Conservation (phyloP, 1,284 basidiomycete genomes). For the Cutaneotrichosporon dermatis region DNA sequence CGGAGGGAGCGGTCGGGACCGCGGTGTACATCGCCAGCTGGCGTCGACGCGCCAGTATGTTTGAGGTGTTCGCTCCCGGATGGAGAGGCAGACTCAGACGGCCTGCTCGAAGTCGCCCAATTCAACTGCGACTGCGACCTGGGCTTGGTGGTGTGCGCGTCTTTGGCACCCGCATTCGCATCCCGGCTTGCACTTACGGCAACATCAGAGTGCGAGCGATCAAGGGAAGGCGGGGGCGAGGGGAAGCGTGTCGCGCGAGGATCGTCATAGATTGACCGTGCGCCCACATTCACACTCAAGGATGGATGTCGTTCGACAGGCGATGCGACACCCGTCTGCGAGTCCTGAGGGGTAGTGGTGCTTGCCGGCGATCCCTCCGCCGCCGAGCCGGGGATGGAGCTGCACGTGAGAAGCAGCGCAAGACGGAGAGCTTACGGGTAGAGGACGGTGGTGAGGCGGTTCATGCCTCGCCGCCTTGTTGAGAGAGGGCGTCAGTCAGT, state of each 20-base stretch:
- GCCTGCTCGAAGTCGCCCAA: too few relatives aligned
- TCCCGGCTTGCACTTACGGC: neutral
- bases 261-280: constrained; percentile 36
- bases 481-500: too few relatives aligned
- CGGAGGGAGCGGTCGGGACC: constrained; percentile 26
- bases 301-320: constrained; percentile 7
- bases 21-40: constrained; percentile 8
- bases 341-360: constrained; percentile 1
- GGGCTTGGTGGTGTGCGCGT: too few relatives aligned
- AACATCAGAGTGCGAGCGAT: constrained; percentile 4
- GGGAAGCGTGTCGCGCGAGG: constrained; percentile 29
- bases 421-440: constrained; percentile 19
- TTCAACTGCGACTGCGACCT: too few relatives aligned
- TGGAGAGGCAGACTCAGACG: too few relatives aligned
- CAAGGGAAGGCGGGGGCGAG: constrained; percentile 9
- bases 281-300: constrained; percentile 4
- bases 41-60: constrained; percentile 14
- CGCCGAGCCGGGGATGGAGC: constrained; percentile 7
- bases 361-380: constrained; percentile 10
- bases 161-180: too few relatives aligned
- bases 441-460: constrained; percentile 27
- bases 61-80: neutral
- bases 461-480: constrained; percentile 16
- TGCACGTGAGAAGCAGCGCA: neutral
- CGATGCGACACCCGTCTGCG: constrained; percentile 1